Base-by-base conservation (phyloP, 768 basidiomycete genomes). In the Ramaria rubella region DNA sequence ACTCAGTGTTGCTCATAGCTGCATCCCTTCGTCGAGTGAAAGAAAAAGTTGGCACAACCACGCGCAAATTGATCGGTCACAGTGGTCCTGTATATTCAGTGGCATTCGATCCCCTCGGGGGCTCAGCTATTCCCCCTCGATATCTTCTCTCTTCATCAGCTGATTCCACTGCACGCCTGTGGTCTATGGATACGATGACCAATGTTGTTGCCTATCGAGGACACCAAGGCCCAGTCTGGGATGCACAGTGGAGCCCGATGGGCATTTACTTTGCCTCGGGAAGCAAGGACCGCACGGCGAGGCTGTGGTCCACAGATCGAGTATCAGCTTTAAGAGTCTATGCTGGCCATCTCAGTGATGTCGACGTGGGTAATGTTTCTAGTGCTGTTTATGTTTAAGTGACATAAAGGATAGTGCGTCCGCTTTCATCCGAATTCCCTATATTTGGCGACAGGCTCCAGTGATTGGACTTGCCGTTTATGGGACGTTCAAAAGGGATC, bases 401-500 rank as follows among this genome's bases (percentile, higher is more conserved):
- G 24, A 48, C 46, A 30, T 48, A 24, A 29, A 30, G 31, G 52
- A 1, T 63, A 98, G 96, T 94, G 92, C 68, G 80, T 99, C 23
- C 81, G 84, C 67, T 99, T 99, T 73, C 96, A 99, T 69, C 95
- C 96, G 0, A 99, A 99, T 67, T 96, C 94, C 23, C 72, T 99
- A 33, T 99, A 98, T 71, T 81, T 99, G 29, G 95, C 94, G 5
- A 98, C 96, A 0, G 96, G 94, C 14, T 98, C 95, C 3, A 91
- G 87, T 63, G 96, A 99, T 68, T 87, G 89, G 81, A 96, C 95
- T 8, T 91, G 94, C 57, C 84, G 96, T 46, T 70, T 99, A 40
- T 99, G 96, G 96, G 96, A 99, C 67, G 90, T 95, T n/a, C 96
- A 98, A 65, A 83, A 86, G 43, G 96, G 96, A 5, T 79, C 85